A percentile compares a stretch with the other conserved stretches of the same genome.
These are phyloP conservation scores for Aspergillus novofumigatus DNA, from an alignment of 2,329 filamentous ascomycete genomes.

Conservation along the genomic window DNA sequence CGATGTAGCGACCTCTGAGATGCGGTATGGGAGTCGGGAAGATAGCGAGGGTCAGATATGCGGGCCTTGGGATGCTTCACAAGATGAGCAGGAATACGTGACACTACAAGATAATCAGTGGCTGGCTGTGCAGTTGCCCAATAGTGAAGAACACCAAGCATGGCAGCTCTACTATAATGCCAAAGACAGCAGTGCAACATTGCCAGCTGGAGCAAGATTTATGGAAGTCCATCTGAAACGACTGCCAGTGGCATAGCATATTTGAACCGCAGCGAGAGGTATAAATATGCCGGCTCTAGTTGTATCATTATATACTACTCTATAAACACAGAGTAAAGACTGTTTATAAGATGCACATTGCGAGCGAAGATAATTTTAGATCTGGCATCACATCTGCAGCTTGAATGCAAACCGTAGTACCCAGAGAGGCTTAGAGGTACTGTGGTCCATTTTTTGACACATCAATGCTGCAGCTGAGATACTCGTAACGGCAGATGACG, in stretches of 20 bases:
- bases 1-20: background rate
- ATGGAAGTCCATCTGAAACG: background rate
- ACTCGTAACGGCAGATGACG: background rate
- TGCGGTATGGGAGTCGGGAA: background rate
- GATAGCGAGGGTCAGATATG: background rate
- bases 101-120: background rate
- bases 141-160: background rate
- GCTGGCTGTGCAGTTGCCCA: background rate
- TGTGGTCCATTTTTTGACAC: too few species aligned
- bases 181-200: background rate
- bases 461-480: background rate
- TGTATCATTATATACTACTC: background rate
- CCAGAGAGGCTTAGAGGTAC: too few species aligned
- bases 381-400: background rate
- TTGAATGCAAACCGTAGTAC: background rate
- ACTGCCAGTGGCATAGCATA: background rate
- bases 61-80: background rate
- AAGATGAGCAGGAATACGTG: background rate
- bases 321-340: background rate
- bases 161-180: background rate
- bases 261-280: background rate
- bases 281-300: background rate
- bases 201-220: background rate
- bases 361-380: background rate
- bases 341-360: too few species aligned